Conservation (phyloP, 345 rosid genomes). For the Geranium rotundifolium region DNA sequence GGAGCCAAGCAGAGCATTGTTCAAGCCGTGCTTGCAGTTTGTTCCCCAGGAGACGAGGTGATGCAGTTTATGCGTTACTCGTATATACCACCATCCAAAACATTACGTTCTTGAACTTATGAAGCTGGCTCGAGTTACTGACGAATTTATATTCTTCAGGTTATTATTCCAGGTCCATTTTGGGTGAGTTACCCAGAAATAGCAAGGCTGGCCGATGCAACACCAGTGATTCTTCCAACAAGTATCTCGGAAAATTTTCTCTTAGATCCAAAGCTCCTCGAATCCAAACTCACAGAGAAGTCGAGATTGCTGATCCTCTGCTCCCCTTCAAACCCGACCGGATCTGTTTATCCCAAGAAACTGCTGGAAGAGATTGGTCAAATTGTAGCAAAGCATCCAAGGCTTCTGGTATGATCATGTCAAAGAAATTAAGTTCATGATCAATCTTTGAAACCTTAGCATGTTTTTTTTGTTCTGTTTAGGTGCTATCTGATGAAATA, state of each 20-base stretch:
- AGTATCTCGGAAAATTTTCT: constrained; percentile 67
- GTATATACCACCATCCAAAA: no score
- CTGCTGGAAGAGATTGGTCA: constrained; percentile 83
- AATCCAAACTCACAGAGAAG: constrained; percentile 60
- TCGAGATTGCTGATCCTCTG: constrained; percentile 84
- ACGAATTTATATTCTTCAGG: constrained; percentile 26
- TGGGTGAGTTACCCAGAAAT: constrained; percentile 99
- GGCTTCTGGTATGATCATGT: constrained; percentile 59
- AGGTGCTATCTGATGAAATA: constrained; percentile 95
- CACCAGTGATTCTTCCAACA: constrained; percentile 82
- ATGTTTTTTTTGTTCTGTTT: constrained; percentile 4
- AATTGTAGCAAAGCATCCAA: constrained; percentile 82
- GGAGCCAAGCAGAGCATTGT: constrained; percentile 81
- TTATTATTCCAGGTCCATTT: constrained; percentile 88
- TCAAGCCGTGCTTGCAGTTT: constrained; percentile 88
- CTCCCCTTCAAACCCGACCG: constrained; percentile 96
- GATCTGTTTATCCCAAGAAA: constrained; percentile 86
- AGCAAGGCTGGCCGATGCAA: constrained; percentile 88
- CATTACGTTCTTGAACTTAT: no score
- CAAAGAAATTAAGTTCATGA: no score
- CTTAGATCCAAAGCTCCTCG: constrained; percentile 72
- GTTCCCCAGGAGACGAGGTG: constrained; percentile 97
- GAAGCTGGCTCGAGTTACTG: constrained; percentile 1
- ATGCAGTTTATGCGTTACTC: constrained; percentile 5
- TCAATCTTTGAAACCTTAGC: constrained; percentile 11